A percentile compares a stretch with the other conserved stretches of the same genome.
These are phyloP conservation scores for Fusarium sp. DNA, from an alignment of 2,329 filamentous ascomycete genomes.

Conservation along the genomic window DNA sequence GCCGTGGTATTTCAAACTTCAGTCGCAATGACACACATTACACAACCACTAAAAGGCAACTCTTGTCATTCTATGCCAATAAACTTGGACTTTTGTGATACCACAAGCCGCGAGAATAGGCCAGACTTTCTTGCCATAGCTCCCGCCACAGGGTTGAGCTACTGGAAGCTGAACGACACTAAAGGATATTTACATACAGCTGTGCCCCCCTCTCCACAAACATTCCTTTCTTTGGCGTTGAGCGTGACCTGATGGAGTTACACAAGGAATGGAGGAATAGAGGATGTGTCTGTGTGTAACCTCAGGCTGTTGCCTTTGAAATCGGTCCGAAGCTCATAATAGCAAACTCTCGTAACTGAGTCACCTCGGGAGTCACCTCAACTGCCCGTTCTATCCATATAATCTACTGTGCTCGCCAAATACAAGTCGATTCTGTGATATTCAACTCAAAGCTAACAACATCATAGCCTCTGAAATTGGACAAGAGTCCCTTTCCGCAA, in stretches of 20 bases:
- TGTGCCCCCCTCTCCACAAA: background rate
- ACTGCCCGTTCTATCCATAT: too few species aligned
- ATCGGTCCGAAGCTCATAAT: too few species aligned
- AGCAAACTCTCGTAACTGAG: too few species aligned
- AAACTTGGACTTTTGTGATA: background rate
- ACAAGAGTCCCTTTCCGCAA: background rate
- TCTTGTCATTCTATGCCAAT: background rate
- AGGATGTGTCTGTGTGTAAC: background rate
- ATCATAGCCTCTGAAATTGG: constrained; percentile 2
- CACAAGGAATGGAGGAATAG: background rate
- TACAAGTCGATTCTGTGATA: too few species aligned
- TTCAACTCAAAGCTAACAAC: background rate
- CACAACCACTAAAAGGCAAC: background rate
- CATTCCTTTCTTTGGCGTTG: background rate
- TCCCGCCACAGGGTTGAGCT: constrained; percentile 3
- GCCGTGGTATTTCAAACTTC: background rate
- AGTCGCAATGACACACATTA: background rate
- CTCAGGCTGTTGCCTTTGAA: constrained; percentile 2
- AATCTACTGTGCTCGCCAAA: too few species aligned
- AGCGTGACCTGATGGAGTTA: background rate
- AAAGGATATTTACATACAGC: background rate
- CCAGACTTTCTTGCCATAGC: background rate
- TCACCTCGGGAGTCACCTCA: too few species aligned
- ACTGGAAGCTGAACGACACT: background rate
- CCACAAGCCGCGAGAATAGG: background rate